phyloP scores from a whole-genome alignment of 108 stramenopile genomes.

The Cyclotella baltica region DNA sequence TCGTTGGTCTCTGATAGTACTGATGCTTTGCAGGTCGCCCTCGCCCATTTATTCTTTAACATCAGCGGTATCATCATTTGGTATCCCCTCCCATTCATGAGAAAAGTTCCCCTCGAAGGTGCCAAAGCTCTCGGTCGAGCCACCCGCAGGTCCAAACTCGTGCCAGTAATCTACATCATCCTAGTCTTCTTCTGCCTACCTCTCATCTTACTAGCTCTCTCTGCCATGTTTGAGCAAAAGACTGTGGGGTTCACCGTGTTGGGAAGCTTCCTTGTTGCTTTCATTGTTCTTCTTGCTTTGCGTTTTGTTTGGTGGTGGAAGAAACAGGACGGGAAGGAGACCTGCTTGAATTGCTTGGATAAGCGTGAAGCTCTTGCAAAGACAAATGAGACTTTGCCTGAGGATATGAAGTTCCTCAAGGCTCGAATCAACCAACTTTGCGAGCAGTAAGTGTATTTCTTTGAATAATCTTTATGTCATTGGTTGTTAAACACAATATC shows the following conservation, averaged over 20 bases:
- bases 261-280: conserved; percentile 63
- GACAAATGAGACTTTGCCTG: conserved; percentile 48
- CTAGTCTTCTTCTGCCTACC: conserved; percentile 73
- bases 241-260: conserved; percentile 71
- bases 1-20: conserved; percentile 69
- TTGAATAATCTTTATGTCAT: too few species aligned
- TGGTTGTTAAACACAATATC: too few species aligned
- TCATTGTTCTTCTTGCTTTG: conserved; percentile 38
- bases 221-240: conserved; percentile 61
- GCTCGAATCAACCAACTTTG: conserved; percentile 39
- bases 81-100: conserved; percentile 86
- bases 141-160: conserved; percentile 61
- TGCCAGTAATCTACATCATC: conserved; percentile 79
- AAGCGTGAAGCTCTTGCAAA: conserved; percentile 50
- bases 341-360: conserved; percentile 42
- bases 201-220: conserved; percentile 63
- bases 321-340: conserved; percentile 56
- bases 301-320: conserved; percentile 58
- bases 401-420: conserved; percentile 66
- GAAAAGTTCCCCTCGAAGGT: conserved; percentile 64
- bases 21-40: conserved; percentile 76
- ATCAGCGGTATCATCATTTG: conserved; percentile 80
- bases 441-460: too few species aligned
- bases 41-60: conserved; percentile 89
- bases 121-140: conserved; percentile 69